Base-by-base conservation (phyloP, 805 yeast species). In the Sugiyamaella boreocaroliniensis region DNA sequence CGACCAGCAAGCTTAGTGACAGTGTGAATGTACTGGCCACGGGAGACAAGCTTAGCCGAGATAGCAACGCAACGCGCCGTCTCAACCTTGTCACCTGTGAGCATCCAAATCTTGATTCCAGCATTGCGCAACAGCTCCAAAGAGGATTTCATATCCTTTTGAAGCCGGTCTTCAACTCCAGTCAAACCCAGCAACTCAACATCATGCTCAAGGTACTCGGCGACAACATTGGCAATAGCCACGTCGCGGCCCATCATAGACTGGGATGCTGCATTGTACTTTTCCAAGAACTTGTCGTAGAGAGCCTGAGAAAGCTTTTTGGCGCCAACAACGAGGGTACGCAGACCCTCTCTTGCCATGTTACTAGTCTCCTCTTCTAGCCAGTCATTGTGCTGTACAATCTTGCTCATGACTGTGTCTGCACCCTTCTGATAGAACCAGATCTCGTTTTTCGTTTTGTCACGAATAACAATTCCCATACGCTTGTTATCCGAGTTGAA, bases 61-160 rank as follows among this genome's bases (percentile, higher is more conserved):
- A 95, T 86, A 18, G 97, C 89, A 41, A 93, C 97, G 76, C 99
- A 93, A 55, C 89, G 81, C 1, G 99, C 99, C 0, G 99, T 93
- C 71, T 93, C 99, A 6, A 93, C 98, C 67, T 93, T 93, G 68
- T 93, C 99, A 60, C 99, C 99, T 0, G 99, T 93, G 47, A 93
- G 73, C 99, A 93, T 95, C 99, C 99, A 93, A 49, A 93, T 93
- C 63, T 90, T 90, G 52, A 95, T 81, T 3, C 98, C 99, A 0
- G 98, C 99, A 70, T 95, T 93, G 61, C 99, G 79, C 59, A 93
- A 75, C 37, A 90, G 75, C 71, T 93, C 99, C 54, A 93, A 83
- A 0, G 97, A 88, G 0, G 95, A 78, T 69, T 92, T 92, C 47
- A 95, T 97, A 66, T 92, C 89, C 53, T 80, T 77, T 66, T 93